A percentile compares a stretch with the other conserved stretches of the same genome.
These are phyloP conservation scores for Yamadazyma nakazawae DNA, from an alignment of 805 yeast species.

Conservation along the genomic window DNA sequence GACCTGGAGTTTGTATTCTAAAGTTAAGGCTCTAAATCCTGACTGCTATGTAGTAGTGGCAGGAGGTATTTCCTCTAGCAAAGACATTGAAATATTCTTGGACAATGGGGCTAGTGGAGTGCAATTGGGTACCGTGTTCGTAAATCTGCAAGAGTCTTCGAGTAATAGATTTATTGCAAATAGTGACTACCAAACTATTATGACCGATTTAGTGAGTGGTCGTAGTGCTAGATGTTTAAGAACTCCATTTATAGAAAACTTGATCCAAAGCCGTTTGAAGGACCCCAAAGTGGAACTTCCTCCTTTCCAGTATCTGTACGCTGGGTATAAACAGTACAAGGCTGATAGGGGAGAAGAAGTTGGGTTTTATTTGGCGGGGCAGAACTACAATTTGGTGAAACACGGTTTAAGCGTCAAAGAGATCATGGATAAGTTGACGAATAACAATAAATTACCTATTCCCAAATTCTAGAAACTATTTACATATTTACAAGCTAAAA, in stretches of 20 bases:
- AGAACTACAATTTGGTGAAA: conserved; percentile 25
- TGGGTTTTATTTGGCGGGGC: conserved; percentile 35
- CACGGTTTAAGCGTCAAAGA: conserved; percentile 18
- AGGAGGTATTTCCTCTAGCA: conserved; percentile 48
- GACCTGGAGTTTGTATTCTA: conserved; percentile 29
- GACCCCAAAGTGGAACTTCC: conserved; percentile 21
- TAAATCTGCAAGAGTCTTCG: conserved; percentile 32
- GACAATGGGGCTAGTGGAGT: conserved; percentile 48
- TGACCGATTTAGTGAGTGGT: conserved; percentile 38
- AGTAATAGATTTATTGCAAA: conserved; percentile 18
- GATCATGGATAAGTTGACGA: conserved; percentile 26
- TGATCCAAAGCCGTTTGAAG: conserved; percentile 2
- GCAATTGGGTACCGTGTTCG: conserved; percentile 54
- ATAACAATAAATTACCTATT: too few species aligned
- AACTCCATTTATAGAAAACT: conserved; percentile 30
- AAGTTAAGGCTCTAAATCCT: conserved; percentile 15
- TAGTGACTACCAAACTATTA: conserved; percentile 18
- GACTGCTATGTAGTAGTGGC: conserved; percentile 40
- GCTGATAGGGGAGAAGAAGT: conserved; percentile 12
- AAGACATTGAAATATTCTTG: conserved; percentile 27
- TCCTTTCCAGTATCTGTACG: conserved; percentile 32
- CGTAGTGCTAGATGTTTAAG: conserved; percentile 34
- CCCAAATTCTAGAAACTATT: neutral
- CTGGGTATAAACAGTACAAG: conserved; percentile 27
- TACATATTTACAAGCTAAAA: neutral